Evolutionary conservation across 2,329 filamentous ascomycete species (phyloP).

Genomic region (Ramularia endophylla): DNA sequence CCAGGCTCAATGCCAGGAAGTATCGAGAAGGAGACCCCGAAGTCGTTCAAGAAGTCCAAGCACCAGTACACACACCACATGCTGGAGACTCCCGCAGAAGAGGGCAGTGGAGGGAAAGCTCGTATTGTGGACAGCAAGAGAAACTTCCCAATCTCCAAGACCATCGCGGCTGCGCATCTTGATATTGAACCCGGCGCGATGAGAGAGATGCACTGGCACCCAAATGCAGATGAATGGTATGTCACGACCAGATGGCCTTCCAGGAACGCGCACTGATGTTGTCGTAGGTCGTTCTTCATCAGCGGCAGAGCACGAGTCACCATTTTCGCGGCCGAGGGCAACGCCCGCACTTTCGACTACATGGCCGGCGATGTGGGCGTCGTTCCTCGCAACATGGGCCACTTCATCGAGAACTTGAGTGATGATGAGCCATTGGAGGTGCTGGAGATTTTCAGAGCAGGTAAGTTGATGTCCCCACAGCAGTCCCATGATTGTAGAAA

Average conservation of each 20-base stretch:
- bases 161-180: slow-evolving; percentile 66
- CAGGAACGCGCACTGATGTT: slow-evolving; percentile 31
- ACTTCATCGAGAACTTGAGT: slow-evolving; percentile 73
- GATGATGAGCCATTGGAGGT: slow-evolving; percentile 71
- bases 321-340: slow-evolving; percentile 64
- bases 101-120: slow-evolving; percentile 63
- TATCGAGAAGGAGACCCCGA: slow-evolving; percentile 60
- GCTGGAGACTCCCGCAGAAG: slow-evolving; percentile 61
- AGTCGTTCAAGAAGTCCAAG: slow-evolving; percentile 60
- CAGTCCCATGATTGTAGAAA: slow-evolving; percentile 54
- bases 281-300: slow-evolving; percentile 59
- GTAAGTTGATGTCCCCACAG: slow-evolving; percentile 41
- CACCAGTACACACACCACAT: slow-evolving; percentile 66
- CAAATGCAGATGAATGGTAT: slow-evolving; percentile 71
- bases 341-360: slow-evolving; percentile 71
- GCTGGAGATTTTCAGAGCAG: slow-evolving; percentile 59
- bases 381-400: slow-evolving; percentile 69
- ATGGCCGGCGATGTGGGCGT: slow-evolving; percentile 69
- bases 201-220: slow-evolving; percentile 80
- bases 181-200: slow-evolving; percentile 65
- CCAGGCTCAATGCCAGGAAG: slow-evolving; percentile 53
- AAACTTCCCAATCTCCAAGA: slow-evolving; percentile 69
- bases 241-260: slow-evolving; percentile 56
- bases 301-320: slow-evolving; percentile 65
- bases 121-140: slow-evolving; percentile 66